Evolutionary conservation across 2,329 filamentous ascomycete genomes (phyloP).

Genomic region (Ceratocystiopsis minuta): DNA sequence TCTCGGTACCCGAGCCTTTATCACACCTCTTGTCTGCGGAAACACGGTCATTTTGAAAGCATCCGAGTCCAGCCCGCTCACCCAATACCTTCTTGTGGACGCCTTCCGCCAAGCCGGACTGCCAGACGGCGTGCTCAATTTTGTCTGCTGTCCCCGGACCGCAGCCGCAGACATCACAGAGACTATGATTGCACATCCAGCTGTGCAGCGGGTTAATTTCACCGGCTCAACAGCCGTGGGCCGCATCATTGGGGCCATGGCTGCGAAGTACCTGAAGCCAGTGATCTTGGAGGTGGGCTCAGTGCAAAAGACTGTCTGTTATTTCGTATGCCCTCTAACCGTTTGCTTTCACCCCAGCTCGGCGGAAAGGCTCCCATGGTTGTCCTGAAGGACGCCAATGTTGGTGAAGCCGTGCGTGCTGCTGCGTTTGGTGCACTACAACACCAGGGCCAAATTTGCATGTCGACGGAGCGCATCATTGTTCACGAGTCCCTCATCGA

Average conservation of each 20-base stretch:
- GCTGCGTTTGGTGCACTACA: constrained; percentile 41
- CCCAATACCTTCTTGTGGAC: constrained; percentile 36
- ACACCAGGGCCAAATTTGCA: constrained; percentile 33
- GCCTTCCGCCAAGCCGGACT: constrained; percentile 46
- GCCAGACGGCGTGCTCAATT: constrained; percentile 45
- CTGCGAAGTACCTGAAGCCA: constrained; percentile 44
- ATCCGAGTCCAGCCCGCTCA: constrained; percentile 38
- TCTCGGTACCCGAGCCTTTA: no score
- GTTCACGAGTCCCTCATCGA: neutral
- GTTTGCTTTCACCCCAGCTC: constrained; percentile 23
- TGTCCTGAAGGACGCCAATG: constrained; percentile 45
- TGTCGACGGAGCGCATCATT: constrained; percentile 6
- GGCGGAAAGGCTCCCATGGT: constrained; percentile 53
- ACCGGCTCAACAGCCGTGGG: constrained; percentile 50
- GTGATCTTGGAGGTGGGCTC: no score
- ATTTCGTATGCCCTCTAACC: no score
- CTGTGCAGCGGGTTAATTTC: constrained; percentile 51
- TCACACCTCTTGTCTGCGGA: constrained; percentile 29
- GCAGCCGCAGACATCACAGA: constrained; percentile 27
- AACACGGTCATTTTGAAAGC: constrained; percentile 48
- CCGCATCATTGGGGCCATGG: constrained; percentile 41
- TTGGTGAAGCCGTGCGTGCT: constrained; percentile 50
- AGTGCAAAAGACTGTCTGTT: no score
- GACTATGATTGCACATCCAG: constrained; percentile 40
- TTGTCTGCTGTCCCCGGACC: constrained; percentile 33